phyloP scores from a whole-genome alignment of 2,329 filamentous ascomycete species.

The Phaeosphaeriaceae sp. region DNA sequence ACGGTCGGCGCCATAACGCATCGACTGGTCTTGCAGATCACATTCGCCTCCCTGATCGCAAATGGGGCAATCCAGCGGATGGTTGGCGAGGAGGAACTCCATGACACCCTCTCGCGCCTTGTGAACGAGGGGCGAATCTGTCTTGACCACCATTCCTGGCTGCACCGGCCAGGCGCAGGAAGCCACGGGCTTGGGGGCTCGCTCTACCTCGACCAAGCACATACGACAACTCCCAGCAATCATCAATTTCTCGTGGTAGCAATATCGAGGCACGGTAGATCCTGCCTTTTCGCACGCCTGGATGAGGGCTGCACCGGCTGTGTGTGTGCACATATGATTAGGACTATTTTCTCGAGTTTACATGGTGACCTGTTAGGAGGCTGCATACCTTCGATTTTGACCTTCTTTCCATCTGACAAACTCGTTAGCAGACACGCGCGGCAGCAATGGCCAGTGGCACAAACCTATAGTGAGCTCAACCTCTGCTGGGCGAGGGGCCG shows the following conservation, averaged over 20 bases:
- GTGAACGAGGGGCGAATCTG: constrained; percentile 92
- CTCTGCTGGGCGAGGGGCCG: constrained; percentile 79
- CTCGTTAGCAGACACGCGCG: constrained; percentile 42
- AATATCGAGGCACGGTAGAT: constrained; percentile 91
- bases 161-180: constrained; percentile 99
- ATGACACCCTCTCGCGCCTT: constrained; percentile 99
- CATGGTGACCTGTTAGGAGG: constrained; percentile 8
- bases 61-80: constrained; percentile 94
- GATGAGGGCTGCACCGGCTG: constrained; percentile 95
- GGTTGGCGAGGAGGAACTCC: constrained; percentile 97
- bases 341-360: constrained; percentile 24
- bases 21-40: constrained; percentile 98
- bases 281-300: constrained; percentile 99
- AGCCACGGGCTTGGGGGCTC: constrained; percentile 93
- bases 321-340: constrained; percentile 35
- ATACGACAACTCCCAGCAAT: constrained; percentile 99
- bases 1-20: constrained; percentile 96
- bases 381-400: constrained; percentile 88
- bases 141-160: constrained; percentile 99
- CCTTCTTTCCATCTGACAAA: constrained; percentile 87
- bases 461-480: constrained; percentile 95
- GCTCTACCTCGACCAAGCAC: constrained; percentile 98
- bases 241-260: constrained; percentile 99
- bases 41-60: constrained; percentile 99
- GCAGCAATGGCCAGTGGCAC: constrained; percentile 46